Evolutionary conservation across 2,329 filamentous ascomycete species (phyloP), one percentile per base, ranked within the genome.

Genomic region (Diplodia sapinea): DNA sequence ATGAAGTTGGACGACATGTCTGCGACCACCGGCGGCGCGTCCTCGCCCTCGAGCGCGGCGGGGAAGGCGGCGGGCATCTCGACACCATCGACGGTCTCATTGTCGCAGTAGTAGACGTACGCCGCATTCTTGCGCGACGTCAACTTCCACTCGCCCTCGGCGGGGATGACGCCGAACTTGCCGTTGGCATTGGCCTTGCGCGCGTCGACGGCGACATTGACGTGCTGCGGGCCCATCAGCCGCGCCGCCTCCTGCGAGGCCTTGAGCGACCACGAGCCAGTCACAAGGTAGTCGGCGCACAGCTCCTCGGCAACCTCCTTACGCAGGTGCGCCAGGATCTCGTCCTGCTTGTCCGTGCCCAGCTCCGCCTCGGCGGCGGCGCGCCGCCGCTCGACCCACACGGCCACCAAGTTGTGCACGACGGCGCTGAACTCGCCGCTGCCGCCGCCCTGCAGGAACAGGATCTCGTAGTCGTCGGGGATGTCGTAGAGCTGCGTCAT

Each of bases 1-100:
- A 98, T 88, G 76, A 98, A 97, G 79, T 97, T 98, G 68, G 92
- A 97, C 56, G 87, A 91, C 91, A 98, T 96, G 79, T 98, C 94
- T 23, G 92, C 93, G 5, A 97, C 90, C 6, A 98, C 90, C 68
- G 96, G 86, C 38, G 78, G 77, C 0, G 89, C 88, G 38, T 88
- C 87, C 62, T 89, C 85, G 61, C 88, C 86, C 59, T 87, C 85
- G 29, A 96, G 83, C 8, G 79, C 78, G 70, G 89, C 81, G 29
- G 94, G 94, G 75, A 91, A 89, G 3, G 74, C 80, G 9, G 33
- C 33, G 6, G 90, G 92, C 73, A 96, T 97, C 76, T 98, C 94
- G 20, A 98, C 93, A 40, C 94, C 94, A 74, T 97, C 93, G 6
- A 96, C 92, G 0, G 93, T 97, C 83, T 98, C 94, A 73, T 98